Percentiles rank a stretch among this genome's conserved stretches.
Evolutionary conservation across 139 green algal genomes (phyloP).

Genomic region (Monoraphidium neglectum): DNA sequence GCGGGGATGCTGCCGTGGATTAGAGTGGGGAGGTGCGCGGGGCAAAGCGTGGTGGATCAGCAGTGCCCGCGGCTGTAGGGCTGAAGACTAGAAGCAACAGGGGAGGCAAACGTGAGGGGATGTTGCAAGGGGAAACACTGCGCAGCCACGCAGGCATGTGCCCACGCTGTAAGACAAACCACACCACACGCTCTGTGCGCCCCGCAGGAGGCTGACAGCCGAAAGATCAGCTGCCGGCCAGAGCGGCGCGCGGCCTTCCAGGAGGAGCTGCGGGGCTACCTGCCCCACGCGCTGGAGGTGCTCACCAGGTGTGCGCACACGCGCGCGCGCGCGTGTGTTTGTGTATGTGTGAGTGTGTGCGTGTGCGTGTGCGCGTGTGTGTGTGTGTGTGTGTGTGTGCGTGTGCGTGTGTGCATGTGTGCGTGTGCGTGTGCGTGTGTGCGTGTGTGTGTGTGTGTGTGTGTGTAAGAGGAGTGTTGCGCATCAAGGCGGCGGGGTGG

Average conservation of each 20-base stretch:
- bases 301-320: slow-evolving; percentile 47
- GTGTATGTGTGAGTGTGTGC: not conserved
- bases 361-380: not conserved
- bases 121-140: too few species aligned
- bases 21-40: too few species aligned
- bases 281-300: slow-evolving; percentile 64
- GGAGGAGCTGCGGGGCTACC: slow-evolving; percentile 60
- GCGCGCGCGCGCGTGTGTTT: not conserved
- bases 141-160: too few species aligned
- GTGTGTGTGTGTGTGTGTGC: slow-evolving; percentile 2
- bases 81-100: too few species aligned
- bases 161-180: too few species aligned
- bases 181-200: not conserved
- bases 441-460: not conserved
- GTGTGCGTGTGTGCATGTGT: not conserved
- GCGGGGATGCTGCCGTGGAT: too few species aligned
- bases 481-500: too few species aligned
- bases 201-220: slow-evolving; percentile 73
- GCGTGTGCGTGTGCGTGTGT: not conserved
- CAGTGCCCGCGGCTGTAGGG: too few species aligned
- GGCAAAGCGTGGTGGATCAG: too few species aligned
- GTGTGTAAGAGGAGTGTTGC: too few species aligned
- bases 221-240: slow-evolving; percentile 68
- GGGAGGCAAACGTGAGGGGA: too few species aligned
- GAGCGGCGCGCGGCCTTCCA: slow-evolving; percentile 72